Percentiles rank a stretch among this genome's conserved stretches.
Evolutionary conservation across 2,329 filamentous ascomycete genomes (phyloP).

Genomic region (Teratosphaeria viscida): DNA sequence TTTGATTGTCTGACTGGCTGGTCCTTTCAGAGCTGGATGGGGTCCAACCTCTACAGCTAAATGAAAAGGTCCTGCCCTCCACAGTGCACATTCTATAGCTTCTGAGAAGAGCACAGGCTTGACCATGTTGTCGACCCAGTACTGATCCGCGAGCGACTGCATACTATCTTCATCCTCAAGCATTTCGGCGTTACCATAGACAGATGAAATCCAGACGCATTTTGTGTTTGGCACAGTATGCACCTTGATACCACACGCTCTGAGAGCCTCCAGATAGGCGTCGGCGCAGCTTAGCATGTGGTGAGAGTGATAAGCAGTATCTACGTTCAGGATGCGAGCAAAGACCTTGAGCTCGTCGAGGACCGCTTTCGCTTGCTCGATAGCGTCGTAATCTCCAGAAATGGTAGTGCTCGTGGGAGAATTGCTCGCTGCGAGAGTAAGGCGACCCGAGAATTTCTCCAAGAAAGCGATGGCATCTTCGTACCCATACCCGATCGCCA

Average conservation of each 20-base stretch:
- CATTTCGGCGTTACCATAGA: not conserved
- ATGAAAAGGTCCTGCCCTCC: not conserved
- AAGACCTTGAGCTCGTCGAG: not conserved
- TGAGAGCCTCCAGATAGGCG: not conserved
- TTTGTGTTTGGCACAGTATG: not conserved
- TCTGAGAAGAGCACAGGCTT: not conserved
- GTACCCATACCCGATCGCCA: not conserved
- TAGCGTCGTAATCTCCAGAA: not conserved
- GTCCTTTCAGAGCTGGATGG: not conserved
- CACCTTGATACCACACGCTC: not conserved
- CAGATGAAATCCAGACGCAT: not conserved
- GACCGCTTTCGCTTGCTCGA: not conserved
- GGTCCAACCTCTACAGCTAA: not conserved
- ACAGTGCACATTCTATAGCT: not conserved
- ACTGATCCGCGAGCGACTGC: not conserved
- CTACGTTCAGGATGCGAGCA: not conserved
- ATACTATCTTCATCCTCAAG: not conserved
- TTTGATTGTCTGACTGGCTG: not conserved
- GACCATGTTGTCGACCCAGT: not conserved
- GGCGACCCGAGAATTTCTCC: not conserved
- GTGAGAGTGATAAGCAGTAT: not conserved
- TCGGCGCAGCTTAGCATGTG: not conserved
- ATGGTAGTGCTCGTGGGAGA: not conserved
- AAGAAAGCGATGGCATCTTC: not conserved
- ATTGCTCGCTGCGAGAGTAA: not conserved